Base-by-base conservation (phyloP, 202 grass and related monocot species). In the Setaria italica region DNA sequence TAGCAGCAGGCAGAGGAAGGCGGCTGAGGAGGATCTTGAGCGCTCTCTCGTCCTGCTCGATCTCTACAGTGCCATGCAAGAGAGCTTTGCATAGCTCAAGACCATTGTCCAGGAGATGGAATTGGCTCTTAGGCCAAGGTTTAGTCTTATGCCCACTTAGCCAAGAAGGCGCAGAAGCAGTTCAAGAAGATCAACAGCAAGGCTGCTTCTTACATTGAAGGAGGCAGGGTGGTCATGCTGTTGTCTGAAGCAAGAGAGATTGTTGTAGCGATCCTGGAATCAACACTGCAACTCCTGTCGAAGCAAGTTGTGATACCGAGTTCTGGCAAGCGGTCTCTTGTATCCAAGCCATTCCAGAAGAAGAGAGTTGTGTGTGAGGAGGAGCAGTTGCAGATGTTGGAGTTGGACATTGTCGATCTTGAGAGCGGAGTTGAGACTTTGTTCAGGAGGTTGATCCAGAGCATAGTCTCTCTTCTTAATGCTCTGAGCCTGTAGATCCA, bases 401-500 rank as follows among this genome's bases (percentile, higher is more conserved):
- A 84, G 69, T 53, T 74, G 51, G 75, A 79, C 32, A 70, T 92
- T 17, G 46, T 76, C 81, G 78, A 85, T 46, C 73, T 94, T n/a
- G 86, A 94, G 54, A 86, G 51, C 15, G 33, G 80, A 86, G 39
- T 91, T 37, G 88, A 46, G 62, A 54, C 67, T 76, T 55, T 89
- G 81, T 78, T 85, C 35, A 72, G 67, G 54, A 85, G 81, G 84
- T 67, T 92, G 73, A 88, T 94, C 76, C 90, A 84, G 76, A 91
- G 62, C 78, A 89, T 88, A 80, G 90, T 86, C 33, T 91, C 90
- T 67, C 81, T 92, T 76, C 84, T 97, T 16, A 97, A 97, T 60
- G 47, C 76, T 67, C 89, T 92, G 72, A 94, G 67, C 72, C 89
- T 74, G 46, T 93, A 90, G 77, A 87, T 56, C 68, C 10, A 75